phyloP scores from a whole-genome alignment of 2,329 filamentous ascomycete genomes.

The Fusarium vanettenii region DNA sequence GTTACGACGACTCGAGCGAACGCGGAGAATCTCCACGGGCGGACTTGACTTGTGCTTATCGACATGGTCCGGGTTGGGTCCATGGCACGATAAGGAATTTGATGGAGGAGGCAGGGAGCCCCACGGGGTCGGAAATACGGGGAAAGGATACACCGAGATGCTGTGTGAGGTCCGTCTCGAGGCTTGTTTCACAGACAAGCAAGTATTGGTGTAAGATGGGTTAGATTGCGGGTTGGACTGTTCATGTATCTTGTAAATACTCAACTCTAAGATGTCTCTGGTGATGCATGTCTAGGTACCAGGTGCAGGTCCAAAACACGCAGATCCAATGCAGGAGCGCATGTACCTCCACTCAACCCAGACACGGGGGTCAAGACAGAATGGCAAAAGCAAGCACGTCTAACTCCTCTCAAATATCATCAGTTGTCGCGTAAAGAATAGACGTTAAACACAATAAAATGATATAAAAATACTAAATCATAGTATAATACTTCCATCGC shows the following conservation, averaged over 20 bases:
- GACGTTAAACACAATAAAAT: not conserved
- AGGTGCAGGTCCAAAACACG: not conserved
- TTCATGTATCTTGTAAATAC: not conserved
- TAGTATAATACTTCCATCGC: not conserved
- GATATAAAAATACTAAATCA: not conserved
- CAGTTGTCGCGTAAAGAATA: not conserved
- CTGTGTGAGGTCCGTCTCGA: not conserved
- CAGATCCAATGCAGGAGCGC: not conserved
- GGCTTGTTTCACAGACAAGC: not conserved
- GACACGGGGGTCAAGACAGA: not conserved
- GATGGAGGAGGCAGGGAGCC: slow-evolving; percentile 8
- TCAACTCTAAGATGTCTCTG: not conserved
- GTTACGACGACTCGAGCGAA: not conserved
- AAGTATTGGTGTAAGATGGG: not conserved
- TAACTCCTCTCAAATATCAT: not conserved
- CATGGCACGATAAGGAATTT: slow-evolving; percentile 30
- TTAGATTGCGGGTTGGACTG: not conserved
- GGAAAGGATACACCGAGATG: slow-evolving; percentile 36
- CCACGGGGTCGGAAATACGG: slow-evolving; percentile 41
- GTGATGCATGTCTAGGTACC: not conserved
- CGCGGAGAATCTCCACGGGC: slow-evolving; percentile 16
- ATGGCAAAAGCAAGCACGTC: not conserved
- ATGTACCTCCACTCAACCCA: not conserved
- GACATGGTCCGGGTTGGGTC: slow-evolving; percentile 2
- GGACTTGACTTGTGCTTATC: slow-evolving; percentile 20